Evolutionary conservation across 139 green algal species (phyloP), one percentile per base, ranked within the genome.

Genomic region (Deuterostichococcus epilithicus): DNA sequence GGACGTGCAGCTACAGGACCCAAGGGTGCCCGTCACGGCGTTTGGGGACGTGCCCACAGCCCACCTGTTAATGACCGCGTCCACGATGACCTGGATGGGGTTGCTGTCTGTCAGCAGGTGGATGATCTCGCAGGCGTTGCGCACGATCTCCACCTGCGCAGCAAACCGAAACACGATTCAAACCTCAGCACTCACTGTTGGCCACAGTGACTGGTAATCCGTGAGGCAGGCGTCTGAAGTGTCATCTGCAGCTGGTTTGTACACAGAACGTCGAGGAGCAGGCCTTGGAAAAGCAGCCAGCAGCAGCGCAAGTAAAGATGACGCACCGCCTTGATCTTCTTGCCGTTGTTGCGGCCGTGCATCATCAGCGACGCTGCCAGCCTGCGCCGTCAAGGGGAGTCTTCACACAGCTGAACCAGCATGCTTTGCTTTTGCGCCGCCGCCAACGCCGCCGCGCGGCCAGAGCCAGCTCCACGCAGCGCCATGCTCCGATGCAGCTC

Each of bases 331-430:
- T 98, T 96, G 52, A 99, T 80, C 93, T 99, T 99, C 93, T 99
- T 99, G 83, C 96, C 96, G 88, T 99, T 99, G 96, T 99, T 99
- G 90, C 96, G 96, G 74, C 96, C 96, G 87, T 99, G 96, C 95
- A 97, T 97, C 96, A 99, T 99, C 60, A 99, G 87, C 35, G 93
- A 97, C 85, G 89, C 93, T 72, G 15, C 10, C 32, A 72, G 70
- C 70, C 38, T 60, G 26, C 70, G 37, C 8, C 42, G 42, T 23
- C 42, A 52, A 52, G 42, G 8, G 42, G 42, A 52, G 13, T 52
- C 42, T 52, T 52, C 8, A 8, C 42, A 52, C 8, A 23, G 42
- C 13, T 52, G 13, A 52, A 8, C 8, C 8, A 52, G 42, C 8
- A 13, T 67, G 59, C 26, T 67, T 67, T 8, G 59, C 20, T 18